These are phyloP conservation scores for Colletotrichum sp. DNA, from an alignment of 2,329 filamentous ascomycete genomes.

Conservation along the genomic window DNA sequence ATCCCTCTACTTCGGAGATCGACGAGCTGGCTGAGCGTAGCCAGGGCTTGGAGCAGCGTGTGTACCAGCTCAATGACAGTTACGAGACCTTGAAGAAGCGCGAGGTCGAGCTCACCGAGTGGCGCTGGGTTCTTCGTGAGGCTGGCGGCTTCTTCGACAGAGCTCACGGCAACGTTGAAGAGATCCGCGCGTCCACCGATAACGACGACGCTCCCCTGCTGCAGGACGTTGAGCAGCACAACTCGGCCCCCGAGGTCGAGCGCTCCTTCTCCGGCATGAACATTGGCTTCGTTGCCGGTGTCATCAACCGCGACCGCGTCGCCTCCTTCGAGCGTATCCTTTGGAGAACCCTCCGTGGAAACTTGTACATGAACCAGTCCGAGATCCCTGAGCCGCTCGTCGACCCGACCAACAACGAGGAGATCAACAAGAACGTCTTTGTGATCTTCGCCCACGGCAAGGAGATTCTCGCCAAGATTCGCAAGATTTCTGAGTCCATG, in stretches of 20 bases:
- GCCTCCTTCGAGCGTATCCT: constrained; percentile 96
- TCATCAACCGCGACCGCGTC: constrained; percentile 91
- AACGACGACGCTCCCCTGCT: constrained; percentile 93
- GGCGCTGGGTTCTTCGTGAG: constrained; percentile 97
- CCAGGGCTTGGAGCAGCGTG: constrained; percentile 89
- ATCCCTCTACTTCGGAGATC: constrained; percentile 92
- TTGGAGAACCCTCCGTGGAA: constrained; percentile 95
- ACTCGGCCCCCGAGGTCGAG: constrained; percentile 70
- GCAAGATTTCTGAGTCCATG: constrained; percentile 98
- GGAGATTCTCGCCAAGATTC: constrained; percentile 97
- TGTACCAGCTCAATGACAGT: constrained; percentile 93
- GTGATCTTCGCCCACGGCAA: constrained; percentile 99
- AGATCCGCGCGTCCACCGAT: constrained; percentile 89
- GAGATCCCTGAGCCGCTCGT: constrained; percentile 94
- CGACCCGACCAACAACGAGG: constrained; percentile 90
- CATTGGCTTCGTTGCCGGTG: constrained; percentile 97
- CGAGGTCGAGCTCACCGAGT: constrained; percentile 95
- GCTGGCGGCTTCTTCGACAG: constrained; percentile 97
- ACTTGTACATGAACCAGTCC: constrained; percentile 99
- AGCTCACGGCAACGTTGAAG: constrained; percentile 94
- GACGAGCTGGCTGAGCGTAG: constrained; percentile 93
- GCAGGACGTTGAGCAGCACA: constrained; percentile 88
- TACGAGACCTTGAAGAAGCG: constrained; percentile 98
- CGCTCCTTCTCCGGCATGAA: constrained; percentile 97
- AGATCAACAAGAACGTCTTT: constrained; percentile 96